These are phyloP conservation scores for Tremella mesenterica DNA, from an alignment of 768 basidiomycete species.

Conservation along the genomic window DNA sequence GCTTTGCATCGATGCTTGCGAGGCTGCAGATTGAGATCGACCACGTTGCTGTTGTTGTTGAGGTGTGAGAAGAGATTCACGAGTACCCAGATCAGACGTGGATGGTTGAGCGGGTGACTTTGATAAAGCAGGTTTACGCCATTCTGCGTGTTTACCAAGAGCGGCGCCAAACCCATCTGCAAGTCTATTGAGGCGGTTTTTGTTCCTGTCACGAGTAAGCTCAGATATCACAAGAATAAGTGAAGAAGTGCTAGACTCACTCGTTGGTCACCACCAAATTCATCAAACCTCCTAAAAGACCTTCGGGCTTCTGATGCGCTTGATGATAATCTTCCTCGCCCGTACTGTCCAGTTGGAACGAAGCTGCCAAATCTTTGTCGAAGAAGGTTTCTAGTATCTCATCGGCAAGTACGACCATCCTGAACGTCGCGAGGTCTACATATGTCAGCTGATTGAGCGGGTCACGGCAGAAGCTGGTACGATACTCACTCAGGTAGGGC, in stretches of 20 bases:
- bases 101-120: conserved; percentile 61
- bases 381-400: conserved; percentile 96
- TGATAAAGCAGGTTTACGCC: conserved; percentile 64
- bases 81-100: conserved; percentile 67
- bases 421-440: conserved; percentile 59
- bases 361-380: conserved; percentile 77
- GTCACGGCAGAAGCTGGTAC: neutral
- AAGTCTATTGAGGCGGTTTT: conserved; percentile 83
- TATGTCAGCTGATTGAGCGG: neutral
- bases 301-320: conserved; percentile 45
- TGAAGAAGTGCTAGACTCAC: conserved; percentile 16
- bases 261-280: conserved; percentile 80
- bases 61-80: conserved; percentile 72
- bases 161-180: conserved; percentile 91
- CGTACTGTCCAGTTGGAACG: conserved; percentile 69
- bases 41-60: conserved; percentile 31
- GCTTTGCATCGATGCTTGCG: conserved; percentile 7
- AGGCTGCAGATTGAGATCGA: conserved; percentile 45
- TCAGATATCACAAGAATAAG: neutral
- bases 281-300: conserved; percentile 65
- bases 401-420: conserved; percentile 96
- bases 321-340: conserved; percentile 47
- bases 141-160: conserved; percentile 71
- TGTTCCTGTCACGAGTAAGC: conserved; percentile 51
- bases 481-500: conserved; percentile 80